These are phyloP conservation scores for Harrya chromipes DNA, from an alignment of 768 basidiomycete genomes.

Conservation along the genomic window DNA sequence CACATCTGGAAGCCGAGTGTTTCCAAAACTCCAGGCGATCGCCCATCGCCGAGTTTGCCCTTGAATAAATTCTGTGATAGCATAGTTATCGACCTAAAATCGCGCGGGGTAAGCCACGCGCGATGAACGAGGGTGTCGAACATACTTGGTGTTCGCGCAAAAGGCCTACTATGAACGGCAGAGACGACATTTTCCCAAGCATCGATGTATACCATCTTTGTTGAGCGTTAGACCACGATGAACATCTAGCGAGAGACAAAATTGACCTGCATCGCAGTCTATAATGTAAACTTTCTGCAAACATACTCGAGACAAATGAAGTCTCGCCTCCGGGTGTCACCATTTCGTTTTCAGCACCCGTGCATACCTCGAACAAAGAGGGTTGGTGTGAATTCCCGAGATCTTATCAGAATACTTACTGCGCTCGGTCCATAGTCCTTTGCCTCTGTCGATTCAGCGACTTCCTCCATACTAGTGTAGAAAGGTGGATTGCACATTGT, in stretches of 20 bases:
- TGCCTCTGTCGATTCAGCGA: conserved; percentile 49
- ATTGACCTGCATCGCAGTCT: conserved; percentile 55
- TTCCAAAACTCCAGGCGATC: conserved; percentile 78
- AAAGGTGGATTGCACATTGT: conserved; percentile 98
- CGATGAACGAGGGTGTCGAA: not conserved
- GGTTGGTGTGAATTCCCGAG: not conserved
- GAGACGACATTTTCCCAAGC: conserved; percentile 82
- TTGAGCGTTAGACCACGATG: not conserved
- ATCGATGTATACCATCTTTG: conserved; percentile 87
- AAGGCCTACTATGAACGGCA: conserved; percentile 54
- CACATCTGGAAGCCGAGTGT: conserved; percentile 73
- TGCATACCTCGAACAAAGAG: conserved; percentile 59
- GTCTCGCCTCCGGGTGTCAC: conserved; percentile 86
- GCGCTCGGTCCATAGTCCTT: conserved; percentile 72
- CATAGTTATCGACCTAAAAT: conserved; percentile 80
- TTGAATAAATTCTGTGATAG: conserved; percentile 77
- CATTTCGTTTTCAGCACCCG: conserved; percentile 85
- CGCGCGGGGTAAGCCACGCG: not conserved
- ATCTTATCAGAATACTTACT: conserved; percentile 40
- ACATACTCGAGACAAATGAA: conserved; percentile 72
- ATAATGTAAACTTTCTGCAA: conserved; percentile 62
- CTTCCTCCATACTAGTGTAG: conserved; percentile 73
- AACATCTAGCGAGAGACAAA: not conserved
- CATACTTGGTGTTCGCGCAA: conserved; percentile 48
- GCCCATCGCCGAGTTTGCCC: conserved; percentile 93